Conservation (phyloP, 768 basidiomycete species). For the Porphyrellus cyaneotinctus region DNA sequence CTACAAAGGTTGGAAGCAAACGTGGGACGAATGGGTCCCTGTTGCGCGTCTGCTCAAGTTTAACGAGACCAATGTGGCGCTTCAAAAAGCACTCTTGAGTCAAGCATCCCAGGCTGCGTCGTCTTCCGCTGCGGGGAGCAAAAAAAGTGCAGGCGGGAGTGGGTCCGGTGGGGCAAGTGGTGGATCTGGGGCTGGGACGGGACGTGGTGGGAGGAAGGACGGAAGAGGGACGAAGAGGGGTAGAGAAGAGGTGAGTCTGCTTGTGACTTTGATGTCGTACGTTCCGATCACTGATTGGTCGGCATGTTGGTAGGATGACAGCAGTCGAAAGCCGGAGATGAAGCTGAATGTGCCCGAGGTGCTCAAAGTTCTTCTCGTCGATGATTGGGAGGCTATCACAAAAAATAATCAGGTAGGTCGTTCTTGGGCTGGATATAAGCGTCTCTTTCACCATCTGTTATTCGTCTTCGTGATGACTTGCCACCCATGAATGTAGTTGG, state of each 20-base stretch:
- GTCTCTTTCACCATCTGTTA: background rate
- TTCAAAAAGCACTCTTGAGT: constrained; percentile 65
- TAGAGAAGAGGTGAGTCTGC: constrained; percentile 61
- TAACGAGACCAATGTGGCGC: constrained; percentile 72
- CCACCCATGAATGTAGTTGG: constrained; percentile 60
- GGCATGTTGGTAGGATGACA: constrained; percentile 56
- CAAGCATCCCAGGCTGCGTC: constrained; percentile 42
- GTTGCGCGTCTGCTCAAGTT: constrained; percentile 74
- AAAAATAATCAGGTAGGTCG: constrained; percentile 80
- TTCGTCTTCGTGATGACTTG: background rate
- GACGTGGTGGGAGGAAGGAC: constrained; percentile 48
- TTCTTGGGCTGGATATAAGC: background rate
- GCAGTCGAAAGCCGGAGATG: constrained; percentile 78
- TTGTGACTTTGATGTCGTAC: background rate
- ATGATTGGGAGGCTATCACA: constrained; percentile 97
- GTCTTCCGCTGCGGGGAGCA: constrained; percentile 30
- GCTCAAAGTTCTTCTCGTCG: constrained; percentile 86
- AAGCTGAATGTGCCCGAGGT: constrained; percentile 85
- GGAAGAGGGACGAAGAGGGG: constrained; percentile 66
- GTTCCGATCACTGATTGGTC: background rate
- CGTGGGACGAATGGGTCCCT: constrained; percentile 74
- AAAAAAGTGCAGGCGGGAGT: constrained; percentile 16
- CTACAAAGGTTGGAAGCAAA: constrained; percentile 99
- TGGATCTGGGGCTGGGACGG: constrained; percentile 22
- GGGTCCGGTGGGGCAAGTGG: constrained; percentile 28